Evolutionary conservation across 2,329 filamentous ascomycete species (phyloP).

Genomic region (Diaporthe citriasiana): DNA sequence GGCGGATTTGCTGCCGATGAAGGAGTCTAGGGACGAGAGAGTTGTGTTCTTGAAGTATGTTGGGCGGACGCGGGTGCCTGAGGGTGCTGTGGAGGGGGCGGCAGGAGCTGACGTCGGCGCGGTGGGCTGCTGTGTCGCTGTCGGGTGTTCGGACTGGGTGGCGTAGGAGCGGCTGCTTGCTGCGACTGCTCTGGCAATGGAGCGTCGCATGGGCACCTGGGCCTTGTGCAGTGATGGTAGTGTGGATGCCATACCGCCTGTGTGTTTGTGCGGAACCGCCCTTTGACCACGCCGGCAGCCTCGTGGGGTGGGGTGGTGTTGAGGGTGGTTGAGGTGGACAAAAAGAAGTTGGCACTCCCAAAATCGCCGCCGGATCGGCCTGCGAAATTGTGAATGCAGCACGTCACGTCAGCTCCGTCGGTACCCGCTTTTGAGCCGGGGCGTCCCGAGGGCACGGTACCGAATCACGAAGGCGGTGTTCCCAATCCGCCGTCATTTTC

Average conservation of each 20-base stretch:
- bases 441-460: conserved; percentile 27
- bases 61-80: conserved; percentile 52
- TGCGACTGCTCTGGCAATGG: conserved; percentile 51
- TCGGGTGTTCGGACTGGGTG: conserved; percentile 53
- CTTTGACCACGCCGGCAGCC: conserved; percentile 19
- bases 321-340: background rate
- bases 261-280: background rate
- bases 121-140: conserved; percentile 43
- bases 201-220: conserved; percentile 59
- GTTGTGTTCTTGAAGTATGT: conserved; percentile 73
- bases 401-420: conserved; percentile 36
- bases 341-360: conserved; percentile 7
- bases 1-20: conserved; percentile 61
- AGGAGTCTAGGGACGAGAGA: conserved; percentile 71
- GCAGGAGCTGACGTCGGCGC: conserved; percentile 42
- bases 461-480: conserved; percentile 31
- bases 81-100: conserved; percentile 26
- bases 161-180: conserved; percentile 59
- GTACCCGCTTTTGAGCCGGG: conserved; percentile 37
- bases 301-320: background rate
- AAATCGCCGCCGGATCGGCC: conserved; percentile 37
- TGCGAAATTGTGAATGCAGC: conserved; percentile 38
- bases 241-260: conserved; percentile 56
- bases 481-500: background rate
- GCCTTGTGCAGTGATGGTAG: conserved; percentile 58